A percentile compares a stretch with the other conserved stretches of the same genome.
phyloP scores from a whole-genome alignment of 176 grass and related monocot genomes.

The Rhynchospora pubera region DNA sequence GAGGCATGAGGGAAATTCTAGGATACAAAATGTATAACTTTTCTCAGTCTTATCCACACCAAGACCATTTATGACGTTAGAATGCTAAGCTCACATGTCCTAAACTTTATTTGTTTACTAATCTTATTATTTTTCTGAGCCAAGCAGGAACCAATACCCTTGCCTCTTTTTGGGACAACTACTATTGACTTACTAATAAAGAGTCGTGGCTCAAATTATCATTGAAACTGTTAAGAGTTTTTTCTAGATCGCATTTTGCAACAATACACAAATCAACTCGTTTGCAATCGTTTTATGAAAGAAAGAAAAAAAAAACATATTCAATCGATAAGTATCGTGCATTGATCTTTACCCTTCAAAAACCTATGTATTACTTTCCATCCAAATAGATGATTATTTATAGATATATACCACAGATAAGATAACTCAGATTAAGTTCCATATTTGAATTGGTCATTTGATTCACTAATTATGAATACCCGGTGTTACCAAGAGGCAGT shows the following conservation, averaged over 20 bases:
- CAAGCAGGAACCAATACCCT: too few species aligned
- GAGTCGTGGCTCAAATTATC: background rate
- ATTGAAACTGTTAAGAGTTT: too few species aligned
- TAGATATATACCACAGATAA: background rate
- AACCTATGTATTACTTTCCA: background rate
- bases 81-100: too few species aligned
- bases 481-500: background rate
- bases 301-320: background rate
- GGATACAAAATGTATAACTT: too few species aligned
- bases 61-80: too few species aligned
- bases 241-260: background rate
- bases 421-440: background rate
- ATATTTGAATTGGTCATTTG: background rate
- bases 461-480: background rate
- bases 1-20: too few species aligned
- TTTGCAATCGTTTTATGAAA: background rate
- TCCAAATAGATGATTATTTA: background rate
- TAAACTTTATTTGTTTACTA: too few species aligned
- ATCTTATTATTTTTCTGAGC: too few species aligned
- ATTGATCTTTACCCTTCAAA: background rate
- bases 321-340: background rate
- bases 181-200: background rate
- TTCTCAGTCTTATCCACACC: too few species aligned
- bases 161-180: background rate
- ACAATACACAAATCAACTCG: background rate